Evolutionary conservation across 495 filamentous ascomycete genomes (phyloP), one percentile per base, ranked within the genome.

Genomic region (Penicillium parvum): DNA sequence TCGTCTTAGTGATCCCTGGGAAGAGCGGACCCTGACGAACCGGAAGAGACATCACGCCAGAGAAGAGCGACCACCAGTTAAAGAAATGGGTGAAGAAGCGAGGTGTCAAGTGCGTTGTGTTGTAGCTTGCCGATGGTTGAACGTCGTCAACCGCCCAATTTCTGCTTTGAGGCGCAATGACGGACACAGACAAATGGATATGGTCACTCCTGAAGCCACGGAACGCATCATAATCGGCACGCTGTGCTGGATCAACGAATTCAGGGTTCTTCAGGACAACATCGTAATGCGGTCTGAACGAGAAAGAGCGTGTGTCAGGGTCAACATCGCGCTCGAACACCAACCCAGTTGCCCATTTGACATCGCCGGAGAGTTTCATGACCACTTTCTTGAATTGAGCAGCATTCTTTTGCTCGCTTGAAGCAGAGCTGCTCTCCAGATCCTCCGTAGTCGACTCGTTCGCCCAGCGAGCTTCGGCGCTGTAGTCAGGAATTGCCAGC

Each of bases 61-160:
- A 88, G 66, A 98, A 98, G 47, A 97, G 78, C 8, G 85, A 86
- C 91, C 90, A 97, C 92, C 92, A 98, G 52, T 84, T 83, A 67
- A 90, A 97, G 70, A 98, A 98, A 55, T 97, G 92, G 2, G 90
- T 95, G 60, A 98, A 98, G 74, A 97, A 95, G 5, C 90, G 82
- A 5, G 92, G 92, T 7, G 82, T 90, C 32, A 97, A 73, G 61
- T 98, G 94, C 4, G 95, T 85, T 0, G 90, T 84, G 50, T 98
- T 98, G 67, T 97, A 97, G 62, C 89, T 96, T 39, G 75, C 76
- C 7, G 89, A 90, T 8, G 85, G 76, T 43, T 83, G 78, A 7
- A 77, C 58, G 58, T 82, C 85, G 2, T 85, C 75, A 7, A 83
- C 76, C 12, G 77, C 73, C 91, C 91, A 96, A 25, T 72, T 55